Evolutionary conservation across 2,329 filamentous ascomycete species (phyloP).

Genomic region (Neurospora crassa): DNA sequence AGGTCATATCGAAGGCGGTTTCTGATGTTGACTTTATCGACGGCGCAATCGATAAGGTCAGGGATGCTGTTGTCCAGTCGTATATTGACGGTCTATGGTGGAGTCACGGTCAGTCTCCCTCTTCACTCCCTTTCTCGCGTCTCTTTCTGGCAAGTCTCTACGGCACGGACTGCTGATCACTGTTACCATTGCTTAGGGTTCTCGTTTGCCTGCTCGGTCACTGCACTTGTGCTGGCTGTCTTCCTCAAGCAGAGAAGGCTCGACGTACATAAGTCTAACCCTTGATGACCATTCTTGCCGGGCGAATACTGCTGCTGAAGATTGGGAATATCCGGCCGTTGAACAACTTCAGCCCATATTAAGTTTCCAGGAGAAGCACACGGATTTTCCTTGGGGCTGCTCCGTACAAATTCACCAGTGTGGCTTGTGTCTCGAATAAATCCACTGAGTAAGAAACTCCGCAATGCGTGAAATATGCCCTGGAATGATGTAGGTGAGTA

Average conservation of each 20-base stretch:
- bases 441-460: background rate
- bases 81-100: conserved; percentile 27
- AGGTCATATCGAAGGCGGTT: conserved; percentile 24
- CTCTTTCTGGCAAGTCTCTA: background rate
- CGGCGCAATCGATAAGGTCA: conserved; percentile 16
- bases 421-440: background rate
- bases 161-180: background rate
- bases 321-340: background rate
- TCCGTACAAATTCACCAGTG: background rate
- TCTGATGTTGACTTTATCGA: conserved; percentile 26
- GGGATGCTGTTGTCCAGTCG: conserved; percentile 22
- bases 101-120: conserved; percentile 20
- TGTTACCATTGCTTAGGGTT: conserved; percentile 11
- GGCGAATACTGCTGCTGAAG: background rate
- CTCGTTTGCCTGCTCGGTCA: conserved; percentile 21
- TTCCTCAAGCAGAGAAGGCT: conserved; percentile 20
- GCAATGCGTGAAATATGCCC: background rate
- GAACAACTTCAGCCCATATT: background rate
- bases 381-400: background rate
- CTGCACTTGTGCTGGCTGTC: conserved; percentile 19
- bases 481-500: background rate
- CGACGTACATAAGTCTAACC: background rate
- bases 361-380: background rate
- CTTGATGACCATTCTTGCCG: background rate
- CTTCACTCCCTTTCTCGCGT: background rate